Evolutionary conservation across 768 basidiomycete species (phyloP).

Genomic region (Pulveroboletus sp.): DNA sequence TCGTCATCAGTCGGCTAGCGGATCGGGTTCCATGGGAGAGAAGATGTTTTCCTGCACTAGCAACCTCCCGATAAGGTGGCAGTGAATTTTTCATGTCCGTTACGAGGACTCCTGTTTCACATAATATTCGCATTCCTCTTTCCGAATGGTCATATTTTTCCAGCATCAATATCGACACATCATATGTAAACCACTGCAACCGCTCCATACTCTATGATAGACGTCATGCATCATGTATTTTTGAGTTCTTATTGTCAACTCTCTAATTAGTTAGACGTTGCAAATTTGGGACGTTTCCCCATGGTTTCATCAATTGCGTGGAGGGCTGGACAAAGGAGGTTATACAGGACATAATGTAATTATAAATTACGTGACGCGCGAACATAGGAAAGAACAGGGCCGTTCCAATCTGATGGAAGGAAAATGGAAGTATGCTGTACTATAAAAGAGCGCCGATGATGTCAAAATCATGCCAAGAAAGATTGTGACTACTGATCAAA

Average conservation of each 20-base stretch:
- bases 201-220: slow-evolving; percentile 16
- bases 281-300: background rate
- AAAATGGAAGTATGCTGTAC: slow-evolving; percentile 9
- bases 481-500: slow-evolving; percentile 13
- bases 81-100: slow-evolving; percentile 10
- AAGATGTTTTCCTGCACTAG: slow-evolving; percentile 19
- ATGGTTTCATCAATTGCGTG: background rate
- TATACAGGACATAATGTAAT: slow-evolving; percentile 5
- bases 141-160: slow-evolving; percentile 13
- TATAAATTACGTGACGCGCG: slow-evolving; percentile 6
- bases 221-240: slow-evolving; percentile 21
- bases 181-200: slow-evolving; percentile 27
- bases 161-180: slow-evolving; percentile 18
- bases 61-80: slow-evolving; percentile 23
- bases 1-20: slow-evolving; percentile 8
- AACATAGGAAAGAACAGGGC: slow-evolving; percentile 15
- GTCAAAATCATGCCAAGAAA: background rate
- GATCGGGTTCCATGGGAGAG: slow-evolving; percentile 14
- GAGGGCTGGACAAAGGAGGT: slow-evolving; percentile 9
- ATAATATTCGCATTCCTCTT: background rate
- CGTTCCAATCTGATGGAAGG: slow-evolving; percentile 11
- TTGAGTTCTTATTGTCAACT: background rate
- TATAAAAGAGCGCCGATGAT: slow-evolving; percentile 1
- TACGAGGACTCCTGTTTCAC: slow-evolving; percentile 1
- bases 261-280: slow-evolving; percentile 3